Evolutionary conservation across 345 rosid genomes (phyloP), one percentile per base, ranked within the genome.

Genomic region (Hirschfeldia incana): DNA sequence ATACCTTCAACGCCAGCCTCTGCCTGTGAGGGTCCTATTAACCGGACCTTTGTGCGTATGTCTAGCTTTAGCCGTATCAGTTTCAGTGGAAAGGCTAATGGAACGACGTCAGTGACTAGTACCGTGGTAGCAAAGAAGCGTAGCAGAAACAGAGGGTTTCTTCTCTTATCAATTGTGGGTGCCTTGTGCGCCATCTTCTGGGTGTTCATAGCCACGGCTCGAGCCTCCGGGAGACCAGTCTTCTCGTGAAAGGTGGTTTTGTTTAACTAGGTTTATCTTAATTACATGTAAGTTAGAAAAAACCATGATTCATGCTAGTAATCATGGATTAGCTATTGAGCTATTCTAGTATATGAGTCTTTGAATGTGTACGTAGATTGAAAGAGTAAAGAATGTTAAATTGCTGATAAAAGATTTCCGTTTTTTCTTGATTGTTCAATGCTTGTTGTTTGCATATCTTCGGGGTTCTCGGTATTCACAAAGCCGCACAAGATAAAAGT

Each of bases 1-100:
- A 91, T 94, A 79, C 98, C 97, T 12, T 84, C 94, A 6, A 82
- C 86, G 60, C 98, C 97, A 1, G 98, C 98, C 26, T 88, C 91
- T 16, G 98, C 98, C 1, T 67, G 97, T 0, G 98, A 94, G 82
- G 86, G 8, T 64, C 89, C 93, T 11, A 80, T 92, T 69, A 91
- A 87, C 69, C 88, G 85, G 13, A 92, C 98, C 58, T 78, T 92
- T 5, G 87, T 84, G 82, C 88, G 97, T 37, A 88, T 94, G 91
- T 91, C 97, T 51, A 94, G 98, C 85, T 89, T 92, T 65, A 86
- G 97, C 70, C 87, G 88, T 81, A 34, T 88, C 42, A 87, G 86
- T 81, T 34, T 85, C 76, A 83, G 70, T 70, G 76, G 59, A 53
- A 80, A 42, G 13, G 49, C n/a, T 42, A 42, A 42, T 42, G 49